Evolutionary conservation across 163 green algal genomes (phyloP).

Genomic region (Scenedesmus sp.): DNA sequence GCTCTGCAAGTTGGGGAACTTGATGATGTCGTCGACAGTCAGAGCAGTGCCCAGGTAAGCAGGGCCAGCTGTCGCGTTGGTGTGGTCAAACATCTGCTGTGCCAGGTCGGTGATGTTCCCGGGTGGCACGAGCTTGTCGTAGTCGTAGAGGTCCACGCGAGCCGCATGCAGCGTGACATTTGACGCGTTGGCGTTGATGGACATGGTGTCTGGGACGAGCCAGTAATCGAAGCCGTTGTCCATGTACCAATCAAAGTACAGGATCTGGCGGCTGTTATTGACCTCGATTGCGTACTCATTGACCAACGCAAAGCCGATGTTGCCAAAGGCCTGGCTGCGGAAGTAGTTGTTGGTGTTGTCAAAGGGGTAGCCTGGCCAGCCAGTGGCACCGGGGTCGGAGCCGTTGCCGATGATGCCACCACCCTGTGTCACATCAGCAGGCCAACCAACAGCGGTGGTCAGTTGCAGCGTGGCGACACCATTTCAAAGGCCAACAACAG

Average conservation of each 20-base stretch:
- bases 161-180: conserved; percentile 45
- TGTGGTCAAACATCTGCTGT: conserved; percentile 40
- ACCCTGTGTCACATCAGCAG: background rate
- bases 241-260: conserved; percentile 60
- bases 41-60: conserved; percentile 42
- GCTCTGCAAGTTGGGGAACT: conserved; percentile 41
- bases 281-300: conserved; percentile 32
- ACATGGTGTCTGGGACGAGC: conserved; percentile 50
- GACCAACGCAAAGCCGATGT: conserved; percentile 49
- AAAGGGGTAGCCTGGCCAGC: conserved; percentile 50
- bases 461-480: background rate
- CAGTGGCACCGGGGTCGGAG: conserved; percentile 5
- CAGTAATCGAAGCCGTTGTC: conserved; percentile 54
- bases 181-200: conserved; percentile 48
- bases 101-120: conserved; percentile 52
- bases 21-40: conserved; percentile 23
- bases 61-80: conserved; percentile 28
- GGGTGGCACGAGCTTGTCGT: conserved; percentile 39
- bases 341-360: conserved; percentile 54
- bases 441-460: background rate
- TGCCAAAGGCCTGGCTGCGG: conserved; percentile 22
- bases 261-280: conserved; percentile 35
- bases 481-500: too few species aligned
- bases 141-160: conserved; percentile 53
- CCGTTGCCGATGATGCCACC: conserved; percentile 45